These are phyloP conservation scores for Grosmannia serpens DNA, from an alignment of 2,329 filamentous ascomycete genomes.

Conservation along the genomic window DNA sequence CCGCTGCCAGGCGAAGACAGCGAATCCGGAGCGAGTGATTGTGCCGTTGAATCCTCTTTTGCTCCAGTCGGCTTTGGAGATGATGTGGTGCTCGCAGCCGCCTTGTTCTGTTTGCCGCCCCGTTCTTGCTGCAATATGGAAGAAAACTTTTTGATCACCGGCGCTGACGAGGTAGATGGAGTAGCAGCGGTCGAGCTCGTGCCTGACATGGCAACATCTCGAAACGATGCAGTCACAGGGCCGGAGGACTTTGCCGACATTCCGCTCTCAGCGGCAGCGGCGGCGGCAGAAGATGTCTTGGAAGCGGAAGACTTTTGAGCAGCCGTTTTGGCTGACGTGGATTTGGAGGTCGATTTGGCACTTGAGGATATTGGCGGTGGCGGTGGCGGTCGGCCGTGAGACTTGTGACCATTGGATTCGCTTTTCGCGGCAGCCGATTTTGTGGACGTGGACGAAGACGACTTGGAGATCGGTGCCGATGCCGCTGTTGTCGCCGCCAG, in stretches of 20 bases:
- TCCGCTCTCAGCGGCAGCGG: neutral
- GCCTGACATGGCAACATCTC: conserved; percentile 14
- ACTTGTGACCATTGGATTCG: conserved; percentile 5
- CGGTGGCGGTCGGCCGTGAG: conserved; percentile 11
- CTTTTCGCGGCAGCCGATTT: neutral
- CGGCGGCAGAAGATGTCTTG: conserved; percentile 8
- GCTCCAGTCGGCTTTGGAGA: conserved; percentile 38
- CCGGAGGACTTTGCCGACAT: conserved; percentile 7
- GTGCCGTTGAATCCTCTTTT: conserved; percentile 28
- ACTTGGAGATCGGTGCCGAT: neutral
- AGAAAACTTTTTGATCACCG: conserved; percentile 30
- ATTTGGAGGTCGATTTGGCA: conserved; percentile 15
- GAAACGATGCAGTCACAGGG: conserved; percentile 15
- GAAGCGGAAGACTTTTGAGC: conserved; percentile 4
- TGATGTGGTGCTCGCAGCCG: conserved; percentile 22
- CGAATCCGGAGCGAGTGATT: conserved; percentile 17
- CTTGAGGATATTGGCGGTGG: conserved; percentile 15
- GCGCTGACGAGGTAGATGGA: conserved; percentile 6
- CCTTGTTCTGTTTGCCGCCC: conserved; percentile 24
- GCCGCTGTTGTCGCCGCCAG: neutral
- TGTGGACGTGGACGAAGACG: neutral
- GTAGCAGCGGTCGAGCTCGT: conserved; percentile 6
- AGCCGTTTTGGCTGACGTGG: conserved; percentile 6
- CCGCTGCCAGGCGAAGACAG: conserved; percentile 22
- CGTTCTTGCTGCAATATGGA: conserved; percentile 34